Evolutionary conservation across 2,329 filamentous ascomycete species (phyloP).

Genomic region (Dothistroma septosporum): DNA sequence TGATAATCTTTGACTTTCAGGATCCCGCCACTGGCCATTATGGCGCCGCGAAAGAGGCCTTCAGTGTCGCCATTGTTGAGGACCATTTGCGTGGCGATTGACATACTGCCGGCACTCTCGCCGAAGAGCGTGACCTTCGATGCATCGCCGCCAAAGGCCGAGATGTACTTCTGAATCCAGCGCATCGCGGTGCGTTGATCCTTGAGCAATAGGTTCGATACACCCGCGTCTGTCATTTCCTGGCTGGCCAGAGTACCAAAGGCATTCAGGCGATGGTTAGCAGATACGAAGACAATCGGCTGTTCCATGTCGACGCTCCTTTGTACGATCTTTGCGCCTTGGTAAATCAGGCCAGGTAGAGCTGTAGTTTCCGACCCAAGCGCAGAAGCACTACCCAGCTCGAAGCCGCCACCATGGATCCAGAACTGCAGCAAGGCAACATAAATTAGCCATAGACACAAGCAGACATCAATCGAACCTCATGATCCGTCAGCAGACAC

Average conservation of each 20-base stretch:
- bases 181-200: conserved; percentile 35
- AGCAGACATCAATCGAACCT: not conserved
- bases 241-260: conserved; percentile 32
- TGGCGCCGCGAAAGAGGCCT: conserved; percentile 65
- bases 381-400: conserved; percentile 31
- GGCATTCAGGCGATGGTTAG: conserved; percentile 40
- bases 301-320: conserved; percentile 49
- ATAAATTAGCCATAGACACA: too few species aligned
- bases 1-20: conserved; percentile 38
- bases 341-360: conserved; percentile 33
- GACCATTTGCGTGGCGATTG: conserved; percentile 69
- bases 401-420: conserved; percentile 40
- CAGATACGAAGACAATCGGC: conserved; percentile 58
- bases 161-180: conserved; percentile 26
- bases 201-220: conserved; percentile 29
- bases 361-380: conserved; percentile 3
- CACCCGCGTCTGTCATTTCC: conserved; percentile 31
- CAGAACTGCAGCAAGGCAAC: not conserved
- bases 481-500: conserved; percentile 39
- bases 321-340: conserved; percentile 38
- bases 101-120: conserved; percentile 50
- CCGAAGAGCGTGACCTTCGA: conserved; percentile 25
- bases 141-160: conserved; percentile 24
- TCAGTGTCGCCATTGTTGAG: conserved; percentile 63
- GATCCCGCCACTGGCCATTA: conserved; percentile 67